Evolutionary conservation across 495 filamentous ascomycete species (phyloP), one percentile per base, ranked within the genome.

Genomic region (Tuber umbilicatum): DNA sequence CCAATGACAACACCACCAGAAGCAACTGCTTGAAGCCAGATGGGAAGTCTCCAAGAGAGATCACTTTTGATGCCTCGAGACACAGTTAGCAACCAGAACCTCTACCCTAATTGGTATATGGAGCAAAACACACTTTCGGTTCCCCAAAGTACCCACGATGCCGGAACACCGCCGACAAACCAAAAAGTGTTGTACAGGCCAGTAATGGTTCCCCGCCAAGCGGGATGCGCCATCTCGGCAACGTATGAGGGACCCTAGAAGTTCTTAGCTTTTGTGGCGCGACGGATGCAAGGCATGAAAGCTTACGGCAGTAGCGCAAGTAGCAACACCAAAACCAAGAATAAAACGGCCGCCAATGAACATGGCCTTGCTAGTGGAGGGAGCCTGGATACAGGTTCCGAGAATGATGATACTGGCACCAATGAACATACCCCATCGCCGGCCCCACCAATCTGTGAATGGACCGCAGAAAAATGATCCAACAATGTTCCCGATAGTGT

Each of bases 341-440:
- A 90, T 76, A 74, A 90, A 86, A 69, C 88, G 86, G 37, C 87
- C 89, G 38, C 85, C 88, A 73, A 90, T 85, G 78, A 87, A 90
- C 84, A 87, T 84, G 38, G 80, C 83, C 43, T 87, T 78, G 76
- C 83, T 87, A 60, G 80, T 79, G 37, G 85, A 83, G 3, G 77
- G 80, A 35, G 72, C 76, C 71, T 83, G 81, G 37, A 85, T 74
- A 69, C 55, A 77, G 35, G 81, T 81, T n/a, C 79, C 82, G 50
- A 81, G 68, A 71, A 82, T 74, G 72, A 83, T 82, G 73, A 84
- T 78, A 23, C 78, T 40, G 45, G 77, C 81, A 21, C 81, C 83
- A 40, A 82, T 64, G n/a, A 76, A 76, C 71, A 84, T 83, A 68
- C 80, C 79, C 55, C 69, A 78, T 74, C 79, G 72, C 42, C 81